phyloP scores from a whole-genome alignment of 345 rosid genomes.

The Punica granatum region DNA sequence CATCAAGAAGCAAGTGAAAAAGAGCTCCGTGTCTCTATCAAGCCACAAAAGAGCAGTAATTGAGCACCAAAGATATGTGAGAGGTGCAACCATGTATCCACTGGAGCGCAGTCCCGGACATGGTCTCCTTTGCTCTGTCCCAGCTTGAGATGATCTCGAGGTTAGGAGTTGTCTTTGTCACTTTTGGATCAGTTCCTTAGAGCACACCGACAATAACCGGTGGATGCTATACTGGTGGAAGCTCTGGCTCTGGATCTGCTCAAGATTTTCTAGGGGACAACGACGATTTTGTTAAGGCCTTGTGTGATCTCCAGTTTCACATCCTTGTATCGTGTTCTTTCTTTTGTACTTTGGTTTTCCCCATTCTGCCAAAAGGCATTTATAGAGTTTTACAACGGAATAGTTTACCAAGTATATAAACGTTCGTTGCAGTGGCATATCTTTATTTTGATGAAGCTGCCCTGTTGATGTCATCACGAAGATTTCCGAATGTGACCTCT shows the following conservation, averaged over 20 bases:
- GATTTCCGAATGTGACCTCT: no score
- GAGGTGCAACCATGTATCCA: conserved; percentile 18
- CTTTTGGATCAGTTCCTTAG: background rate
- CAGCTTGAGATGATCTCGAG: background rate
- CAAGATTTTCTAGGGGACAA: background rate
- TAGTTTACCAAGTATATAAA: no score
- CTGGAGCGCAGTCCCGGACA: conserved; percentile 21
- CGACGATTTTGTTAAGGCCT: background rate
- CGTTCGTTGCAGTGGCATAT: no score
- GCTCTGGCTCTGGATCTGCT: background rate
- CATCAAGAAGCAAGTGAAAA: conserved; percentile 14
- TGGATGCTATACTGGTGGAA: background rate
- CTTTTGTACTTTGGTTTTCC: background rate
- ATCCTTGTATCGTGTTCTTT: background rate
- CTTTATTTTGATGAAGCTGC: no score
- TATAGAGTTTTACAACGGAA: background rate
- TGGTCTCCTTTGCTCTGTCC: conserved; percentile 16
- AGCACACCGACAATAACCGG: background rate
- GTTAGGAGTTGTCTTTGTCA: background rate
- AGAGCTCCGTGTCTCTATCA: conserved; percentile 2
- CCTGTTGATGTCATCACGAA: no score
- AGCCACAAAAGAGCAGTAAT: conserved; percentile 8
- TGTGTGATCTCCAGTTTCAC: background rate
- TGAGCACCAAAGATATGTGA: conserved; percentile 12
- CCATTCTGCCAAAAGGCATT: background rate